Conservation (phyloP, 495 filamentous ascomycete genomes). For the Parmelia sp. region DNA sequence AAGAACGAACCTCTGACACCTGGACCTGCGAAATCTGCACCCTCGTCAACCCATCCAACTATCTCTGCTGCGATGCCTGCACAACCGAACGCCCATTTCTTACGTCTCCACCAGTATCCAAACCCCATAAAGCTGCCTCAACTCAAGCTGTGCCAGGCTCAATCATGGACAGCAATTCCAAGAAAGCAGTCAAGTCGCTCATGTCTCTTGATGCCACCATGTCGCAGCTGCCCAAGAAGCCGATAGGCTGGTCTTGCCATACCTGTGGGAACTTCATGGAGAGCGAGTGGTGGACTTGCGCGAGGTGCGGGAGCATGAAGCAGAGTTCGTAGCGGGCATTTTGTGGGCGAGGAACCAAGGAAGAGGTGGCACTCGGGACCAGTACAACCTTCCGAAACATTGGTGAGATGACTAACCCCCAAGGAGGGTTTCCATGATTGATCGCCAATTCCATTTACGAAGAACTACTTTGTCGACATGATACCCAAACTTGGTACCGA, state of each 20-base stretch:
- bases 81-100: conserved; percentile 53
- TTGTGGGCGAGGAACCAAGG: too few species aligned
- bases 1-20: conserved; percentile 28
- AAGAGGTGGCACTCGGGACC: not conserved
- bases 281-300: conserved; percentile 73
- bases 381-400: too few species aligned
- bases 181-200: conserved; percentile 36
- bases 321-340: conserved; percentile 39
- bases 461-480: not conserved
- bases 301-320: conserved; percentile 63
- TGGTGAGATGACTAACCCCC: not conserved
- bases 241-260: conserved; percentile 63
- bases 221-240: conserved; percentile 36
- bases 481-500: not conserved
- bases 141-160: conserved; percentile 8
- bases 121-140: not conserved
- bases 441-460: not conserved
- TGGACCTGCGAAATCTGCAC: conserved; percentile 83
- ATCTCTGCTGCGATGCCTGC: conserved; percentile 74
- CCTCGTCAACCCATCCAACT: conserved; percentile 66
- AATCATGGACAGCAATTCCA: conserved; percentile 22
- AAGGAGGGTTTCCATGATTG: not conserved
- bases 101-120: conserved; percentile 14
- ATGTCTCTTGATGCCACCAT: conserved; percentile 35
- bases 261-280: conserved; percentile 62